Conservation (phyloP, 345 rosid species). For the Linum trigynum region DNA sequence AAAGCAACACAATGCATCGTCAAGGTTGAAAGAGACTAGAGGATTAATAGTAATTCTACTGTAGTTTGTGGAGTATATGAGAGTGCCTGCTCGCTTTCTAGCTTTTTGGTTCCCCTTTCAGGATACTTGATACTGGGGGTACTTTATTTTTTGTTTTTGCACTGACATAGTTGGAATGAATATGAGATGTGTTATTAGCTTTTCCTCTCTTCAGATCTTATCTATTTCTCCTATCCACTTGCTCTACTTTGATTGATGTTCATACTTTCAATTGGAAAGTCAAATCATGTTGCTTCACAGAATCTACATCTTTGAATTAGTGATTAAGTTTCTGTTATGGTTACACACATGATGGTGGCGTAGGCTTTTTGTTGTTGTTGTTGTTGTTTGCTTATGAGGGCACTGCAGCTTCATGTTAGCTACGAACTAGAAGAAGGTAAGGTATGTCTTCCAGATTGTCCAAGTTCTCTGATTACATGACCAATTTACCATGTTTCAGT, state of each 20-base stretch:
- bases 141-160: neutral
- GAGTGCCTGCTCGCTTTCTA: neutral
- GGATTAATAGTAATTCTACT: neutral
- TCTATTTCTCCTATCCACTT: neutral
- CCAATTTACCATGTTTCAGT: neutral
- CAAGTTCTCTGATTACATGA: too few species aligned
- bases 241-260: too few species aligned
- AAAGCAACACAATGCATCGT: slow-evolving; percentile 1
- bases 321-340: neutral
- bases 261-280: neutral
- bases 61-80: neutral
- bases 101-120: neutral
- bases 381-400: too few species aligned
- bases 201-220: neutral
- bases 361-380: too few species aligned
- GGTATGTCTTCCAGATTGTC: too few species aligned
- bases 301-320: too few species aligned
- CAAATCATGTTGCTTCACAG: too few species aligned
- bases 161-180: neutral
- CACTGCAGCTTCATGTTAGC: too few species aligned
- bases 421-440: too few species aligned
- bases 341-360: too few species aligned
- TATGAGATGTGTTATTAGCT: too few species aligned
- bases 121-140: neutral
- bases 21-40: neutral